phyloP scores from a whole-genome alignment of 768 basidiomycete genomes.

The Amanita pseudoporphyria region DNA sequence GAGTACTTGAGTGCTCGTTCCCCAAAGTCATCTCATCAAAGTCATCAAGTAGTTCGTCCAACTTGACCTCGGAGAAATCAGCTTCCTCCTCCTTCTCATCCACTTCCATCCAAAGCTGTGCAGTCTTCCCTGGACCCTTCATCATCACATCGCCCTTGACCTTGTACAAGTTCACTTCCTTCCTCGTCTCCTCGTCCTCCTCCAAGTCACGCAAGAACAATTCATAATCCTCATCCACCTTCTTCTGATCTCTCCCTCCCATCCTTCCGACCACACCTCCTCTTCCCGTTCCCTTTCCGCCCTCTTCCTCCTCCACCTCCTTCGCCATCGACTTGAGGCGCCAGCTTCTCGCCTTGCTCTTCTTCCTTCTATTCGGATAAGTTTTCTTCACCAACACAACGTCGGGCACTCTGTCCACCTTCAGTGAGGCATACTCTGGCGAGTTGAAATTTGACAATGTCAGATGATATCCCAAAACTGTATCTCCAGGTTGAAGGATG shows the following conservation, averaged over 20 bases:
- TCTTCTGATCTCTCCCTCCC: slow-evolving; percentile 84
- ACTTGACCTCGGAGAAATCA: slow-evolving; percentile 81
- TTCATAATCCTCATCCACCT: no score
- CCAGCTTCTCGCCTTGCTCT: slow-evolving; percentile 79
- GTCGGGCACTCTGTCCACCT: slow-evolving; percentile 68
- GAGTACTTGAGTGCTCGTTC: no score
- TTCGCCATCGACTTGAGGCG: slow-evolving; percentile 87
- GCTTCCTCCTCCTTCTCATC: slow-evolving; percentile 59
- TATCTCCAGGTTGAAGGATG: slow-evolving; percentile 87
- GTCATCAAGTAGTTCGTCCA: slow-evolving; percentile 84
- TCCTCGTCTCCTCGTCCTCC: slow-evolving; percentile 88
- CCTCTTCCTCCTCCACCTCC: slow-evolving; percentile 80
- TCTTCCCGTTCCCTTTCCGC: slow-evolving; percentile 62
- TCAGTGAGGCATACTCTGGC: slow-evolving; percentile 66
- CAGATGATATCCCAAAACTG: slow-evolving; percentile 85
- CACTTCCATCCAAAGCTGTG: slow-evolving; percentile 60
- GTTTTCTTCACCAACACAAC: slow-evolving; percentile 92
- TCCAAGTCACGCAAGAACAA: slow-evolving; percentile 88
- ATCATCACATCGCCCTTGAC: no score
- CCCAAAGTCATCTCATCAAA: slow-evolving; percentile 87
- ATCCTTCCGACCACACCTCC: slow-evolving; percentile 85
- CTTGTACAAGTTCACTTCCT: no score
- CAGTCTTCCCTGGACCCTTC: slow-evolving; percentile 40
- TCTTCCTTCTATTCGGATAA: slow-evolving; percentile 90
- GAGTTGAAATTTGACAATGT: slow-evolving; percentile 91